phyloP scores from a whole-genome alignment of 2,329 filamentous ascomycete genomes.

The Didymella segeticola region DNA sequence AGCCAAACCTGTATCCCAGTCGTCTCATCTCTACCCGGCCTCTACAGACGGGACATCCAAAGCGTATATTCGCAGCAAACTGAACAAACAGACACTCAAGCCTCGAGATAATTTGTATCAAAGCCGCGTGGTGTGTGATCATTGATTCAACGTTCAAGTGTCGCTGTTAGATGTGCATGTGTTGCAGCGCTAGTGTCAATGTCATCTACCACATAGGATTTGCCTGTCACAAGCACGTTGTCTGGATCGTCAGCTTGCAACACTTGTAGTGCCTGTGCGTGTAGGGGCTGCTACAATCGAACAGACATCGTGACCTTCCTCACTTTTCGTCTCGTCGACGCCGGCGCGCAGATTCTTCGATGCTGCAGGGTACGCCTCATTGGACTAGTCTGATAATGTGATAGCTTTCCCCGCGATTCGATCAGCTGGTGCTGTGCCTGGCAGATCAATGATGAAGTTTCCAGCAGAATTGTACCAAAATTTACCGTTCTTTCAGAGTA shows the following conservation, averaged over 20 bases:
- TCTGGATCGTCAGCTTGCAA: background rate
- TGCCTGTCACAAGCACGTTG: slow-evolving; percentile 13
- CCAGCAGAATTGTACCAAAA: background rate
- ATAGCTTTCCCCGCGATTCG: slow-evolving; percentile 13
- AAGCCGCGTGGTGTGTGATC: slow-evolving; percentile 22
- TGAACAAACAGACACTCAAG: background rate
- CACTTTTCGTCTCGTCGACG: background rate
- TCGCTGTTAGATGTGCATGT: slow-evolving; percentile 5
- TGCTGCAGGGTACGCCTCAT: slow-evolving; percentile 6
- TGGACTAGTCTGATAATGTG: slow-evolving; percentile 4
- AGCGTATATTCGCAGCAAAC: background rate
- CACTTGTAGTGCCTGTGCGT: background rate
- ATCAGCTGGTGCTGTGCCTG: slow-evolving; percentile 11
- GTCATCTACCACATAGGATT: background rate
- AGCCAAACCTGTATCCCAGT: slow-evolving; percentile 25
- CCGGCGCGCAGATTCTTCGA: slow-evolving; percentile 12
- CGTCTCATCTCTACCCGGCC: slow-evolving; percentile 10
- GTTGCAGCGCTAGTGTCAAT: slow-evolving; percentile 7
- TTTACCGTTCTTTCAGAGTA: background rate
- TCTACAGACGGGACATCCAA: background rate
- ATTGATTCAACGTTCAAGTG: background rate
- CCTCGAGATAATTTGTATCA: slow-evolving; percentile 16
- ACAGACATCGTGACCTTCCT: background rate
- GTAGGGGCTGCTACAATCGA: background rate
- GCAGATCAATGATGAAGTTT: slow-evolving; percentile 1